Evolutionary conservation across 352 stramenopile genomes (phyloP), one percentile per base, ranked within the genome.

Genomic region (Phytopythium kandeliae): DNA sequence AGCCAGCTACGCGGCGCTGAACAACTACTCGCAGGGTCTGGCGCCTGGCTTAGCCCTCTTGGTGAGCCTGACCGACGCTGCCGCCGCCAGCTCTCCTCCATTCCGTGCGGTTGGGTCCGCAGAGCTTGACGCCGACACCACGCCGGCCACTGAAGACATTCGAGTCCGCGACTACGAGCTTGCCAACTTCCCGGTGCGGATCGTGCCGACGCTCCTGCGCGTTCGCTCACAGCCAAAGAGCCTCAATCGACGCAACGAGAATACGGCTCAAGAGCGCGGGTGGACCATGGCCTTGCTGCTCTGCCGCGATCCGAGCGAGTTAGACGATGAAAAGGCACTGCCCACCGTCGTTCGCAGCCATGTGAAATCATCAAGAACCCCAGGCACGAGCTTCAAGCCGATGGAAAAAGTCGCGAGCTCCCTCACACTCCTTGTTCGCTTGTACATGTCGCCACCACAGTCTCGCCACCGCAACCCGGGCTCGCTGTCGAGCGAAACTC

Each of bases 1-100:
- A 51, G 67, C 63, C 3, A 84, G 69, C 57, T 87, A 66, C 52
- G 50, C 49, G 33, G 31, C 52, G 21, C 41, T 57, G 13, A 60
- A 66, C 26, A 41, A 11, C 6, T 53, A 53, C 25, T 44, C 47
- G 34, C 8, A 33, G 25, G 34, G 44, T 19, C 16, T 53, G 22
- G n/a, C 47, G 6, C 47, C 47, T 38, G 74, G 76, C 9, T 55
- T 87, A 45, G 64, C 54, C 11, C 83, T 87, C 57, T 81, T 83
- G 36, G 52, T 54, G 24, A 51, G 71, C 2, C 59, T 87, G 28
- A 67, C 64, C 12, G 36, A 38, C 30, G 30, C 47, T 9, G 34
- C 35, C 16, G 24, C n/a, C 7, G n/a, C 33, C 1, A 24, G 33
- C 9, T 5, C 22, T 35, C 9, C 35, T 19, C 31, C 31, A 8